Conservation (phyloP, 2,329 filamentous ascomycete species). For the Orbilia oligospora region DNA sequence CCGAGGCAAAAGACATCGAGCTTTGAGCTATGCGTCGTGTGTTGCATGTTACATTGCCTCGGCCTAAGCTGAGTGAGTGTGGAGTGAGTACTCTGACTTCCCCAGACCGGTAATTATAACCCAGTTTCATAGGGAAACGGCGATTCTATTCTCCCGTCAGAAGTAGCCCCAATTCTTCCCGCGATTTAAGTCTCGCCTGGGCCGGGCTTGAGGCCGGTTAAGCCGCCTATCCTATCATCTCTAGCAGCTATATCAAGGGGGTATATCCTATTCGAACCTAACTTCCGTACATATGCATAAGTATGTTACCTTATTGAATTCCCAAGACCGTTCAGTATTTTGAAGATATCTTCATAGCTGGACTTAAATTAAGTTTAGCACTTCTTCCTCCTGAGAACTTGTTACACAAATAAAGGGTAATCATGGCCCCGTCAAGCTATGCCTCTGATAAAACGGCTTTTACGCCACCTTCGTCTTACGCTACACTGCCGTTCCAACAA, state of each 20-base stretch:
- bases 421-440: constrained; percentile 37
- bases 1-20: constrained; percentile 14
- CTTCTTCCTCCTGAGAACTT: background rate
- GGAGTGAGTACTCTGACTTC: background rate
- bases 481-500: constrained; percentile 68
- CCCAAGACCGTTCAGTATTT: background rate
- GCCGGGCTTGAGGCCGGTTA: constrained; percentile 12
- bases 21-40: background rate
- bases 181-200: background rate
- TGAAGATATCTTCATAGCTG: no score
- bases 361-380: background rate
- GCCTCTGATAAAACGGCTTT: constrained; percentile 41
- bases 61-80: no score
- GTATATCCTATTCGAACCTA: constrained; percentile 4
- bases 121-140: constrained; percentile 1
- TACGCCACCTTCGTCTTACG: constrained; percentile 67
- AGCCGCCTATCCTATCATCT: constrained; percentile 1
- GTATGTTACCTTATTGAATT: no score
- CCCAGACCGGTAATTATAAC: no score
- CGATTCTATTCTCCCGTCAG: constrained; percentile 11
- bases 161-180: background rate
- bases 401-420: background rate
- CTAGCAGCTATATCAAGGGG: background rate
- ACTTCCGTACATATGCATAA: constrained; percentile 19
- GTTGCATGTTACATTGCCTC: constrained; percentile 13